A percentile compares a stretch with the other conserved stretches of the same genome.
These are phyloP conservation scores for Pyrus pyrifolia DNA, from an alignment of 306 rosid species.

Conservation along the genomic window DNA sequence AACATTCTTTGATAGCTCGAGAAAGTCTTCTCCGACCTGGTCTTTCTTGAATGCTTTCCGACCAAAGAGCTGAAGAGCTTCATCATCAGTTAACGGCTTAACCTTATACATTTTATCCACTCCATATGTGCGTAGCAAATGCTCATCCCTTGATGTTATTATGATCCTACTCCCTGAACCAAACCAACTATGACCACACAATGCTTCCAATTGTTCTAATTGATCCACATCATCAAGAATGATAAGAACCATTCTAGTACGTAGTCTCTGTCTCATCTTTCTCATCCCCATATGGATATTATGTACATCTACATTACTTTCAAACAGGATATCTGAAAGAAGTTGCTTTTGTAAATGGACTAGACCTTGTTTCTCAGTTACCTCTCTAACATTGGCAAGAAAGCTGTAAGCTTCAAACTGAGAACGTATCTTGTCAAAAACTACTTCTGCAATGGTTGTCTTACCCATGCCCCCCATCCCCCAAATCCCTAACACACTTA, in stretches of 20 bases:
- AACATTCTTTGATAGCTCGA: background rate
- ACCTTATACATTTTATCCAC: background rate
- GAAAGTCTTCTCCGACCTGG: background rate
- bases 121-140: background rate
- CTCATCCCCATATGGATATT: background rate
- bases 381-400: slow-evolving; percentile 1
- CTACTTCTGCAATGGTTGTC: background rate
- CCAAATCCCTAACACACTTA: slow-evolving; percentile 2
- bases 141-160: background rate
- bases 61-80: slow-evolving; percentile 6
- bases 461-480: slow-evolving; percentile 12
- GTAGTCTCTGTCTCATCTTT: background rate
- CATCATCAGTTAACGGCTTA: background rate
- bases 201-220: background rate
- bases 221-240: slow-evolving; percentile 11
- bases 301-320: background rate
- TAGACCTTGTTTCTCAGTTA: background rate
- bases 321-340: background rate
- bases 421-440: background rate
- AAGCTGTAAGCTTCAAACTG: background rate
- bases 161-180: slow-evolving; percentile 4
- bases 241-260: background rate
- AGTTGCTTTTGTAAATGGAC: background rate
- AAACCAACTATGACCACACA: slow-evolving; percentile 3
- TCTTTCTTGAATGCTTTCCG: background rate